These are phyloP conservation scores for Spizellomyces sp. DNA, from an alignment of 192 early-diverging fungal species.

Conservation along the genomic window DNA sequence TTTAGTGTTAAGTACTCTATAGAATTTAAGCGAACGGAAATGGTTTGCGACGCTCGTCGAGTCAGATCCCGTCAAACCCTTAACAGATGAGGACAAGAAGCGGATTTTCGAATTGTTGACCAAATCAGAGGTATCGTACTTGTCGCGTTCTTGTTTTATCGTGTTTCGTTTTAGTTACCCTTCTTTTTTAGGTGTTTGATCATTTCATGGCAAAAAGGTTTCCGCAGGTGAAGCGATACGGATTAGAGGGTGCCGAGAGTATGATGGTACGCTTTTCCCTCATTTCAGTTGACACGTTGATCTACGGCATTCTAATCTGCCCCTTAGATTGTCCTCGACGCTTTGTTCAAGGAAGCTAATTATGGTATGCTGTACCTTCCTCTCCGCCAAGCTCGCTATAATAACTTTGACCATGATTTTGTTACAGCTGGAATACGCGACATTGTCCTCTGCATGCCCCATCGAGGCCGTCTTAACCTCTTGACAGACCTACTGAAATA, in stretches of 20 bases:
- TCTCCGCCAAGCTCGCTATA: no score
- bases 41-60: constrained; percentile 91
- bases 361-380: neutral
- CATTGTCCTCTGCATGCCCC: constrained; percentile 93
- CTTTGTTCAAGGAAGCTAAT: constrained; percentile 72
- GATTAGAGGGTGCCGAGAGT: constrained; percentile 93
- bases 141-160: constrained; percentile 7
- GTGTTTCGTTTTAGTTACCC: constrained; percentile 3
- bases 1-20: constrained; percentile 28
- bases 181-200: constrained; percentile 75
- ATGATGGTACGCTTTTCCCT: constrained; percentile 62
- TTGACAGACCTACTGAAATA: constrained; percentile 86
- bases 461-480: constrained; percentile 93
- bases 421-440: constrained; percentile 72
- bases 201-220: constrained; percentile 98
- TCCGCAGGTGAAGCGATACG: constrained; percentile 94
- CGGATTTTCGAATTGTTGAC: constrained; percentile 76
- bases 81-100: constrained; percentile 66
- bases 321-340: constrained; percentile 67
- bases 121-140: constrained; percentile 64
- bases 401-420: no score
- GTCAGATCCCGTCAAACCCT: constrained; percentile 61
- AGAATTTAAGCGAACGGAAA: constrained; percentile 74
- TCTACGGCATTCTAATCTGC: neutral
- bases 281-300: constrained; percentile 18